A percentile compares a stretch with the other conserved stretches of the same genome.
phyloP scores from a whole-genome alignment of 2,329 filamentous ascomycete species.

The Setomelanomma holmii region DNA sequence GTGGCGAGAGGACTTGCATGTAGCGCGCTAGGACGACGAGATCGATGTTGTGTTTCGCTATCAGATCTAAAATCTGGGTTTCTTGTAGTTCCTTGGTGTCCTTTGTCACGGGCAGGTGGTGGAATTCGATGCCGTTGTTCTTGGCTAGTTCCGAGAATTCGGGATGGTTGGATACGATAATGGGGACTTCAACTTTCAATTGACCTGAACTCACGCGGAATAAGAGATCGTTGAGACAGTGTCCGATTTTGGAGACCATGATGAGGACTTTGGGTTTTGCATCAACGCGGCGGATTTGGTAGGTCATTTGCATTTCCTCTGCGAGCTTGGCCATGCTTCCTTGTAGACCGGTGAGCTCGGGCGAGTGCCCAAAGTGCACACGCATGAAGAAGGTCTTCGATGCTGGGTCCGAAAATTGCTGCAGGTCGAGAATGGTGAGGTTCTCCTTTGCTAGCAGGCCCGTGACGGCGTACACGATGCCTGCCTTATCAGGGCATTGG shows the following conservation, averaged over 20 bases:
- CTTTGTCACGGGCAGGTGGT: constrained; percentile 79
- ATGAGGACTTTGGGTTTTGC: constrained; percentile 79
- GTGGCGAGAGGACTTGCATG: constrained; percentile 84
- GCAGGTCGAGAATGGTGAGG: constrained; percentile 83
- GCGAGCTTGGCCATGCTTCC: constrained; percentile 69
- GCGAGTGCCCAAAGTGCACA: constrained; percentile 75
- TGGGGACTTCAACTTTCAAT: constrained; percentile 75
- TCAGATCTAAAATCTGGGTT: constrained; percentile 71
- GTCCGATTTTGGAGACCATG: constrained; percentile 90
- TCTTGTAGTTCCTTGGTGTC: constrained; percentile 82
- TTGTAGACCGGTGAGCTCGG: constrained; percentile 54
- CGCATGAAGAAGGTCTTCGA: constrained; percentile 87
- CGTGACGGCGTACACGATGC: constrained; percentile 85
- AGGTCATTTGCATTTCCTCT: constrained; percentile 70
- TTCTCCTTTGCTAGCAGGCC: constrained; percentile 75
- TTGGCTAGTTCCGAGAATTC: constrained; percentile 73
- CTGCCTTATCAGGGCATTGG: constrained; percentile 83
- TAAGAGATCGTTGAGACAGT: constrained; percentile 83
- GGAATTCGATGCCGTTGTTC: constrained; percentile 79
- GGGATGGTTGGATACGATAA: constrained; percentile 83
- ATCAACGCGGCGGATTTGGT: constrained; percentile 71
- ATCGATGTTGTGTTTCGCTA: constrained; percentile 73
- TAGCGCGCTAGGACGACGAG: constrained; percentile 83
- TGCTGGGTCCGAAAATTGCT: constrained; percentile 80
- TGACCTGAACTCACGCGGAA: constrained; percentile 79